Percentiles rank a stretch among this genome's conserved stretches.
These are phyloP conservation scores for Aureobasidium lini DNA, from an alignment of 2,329 filamentous ascomycete species.

Conservation along the genomic window DNA sequence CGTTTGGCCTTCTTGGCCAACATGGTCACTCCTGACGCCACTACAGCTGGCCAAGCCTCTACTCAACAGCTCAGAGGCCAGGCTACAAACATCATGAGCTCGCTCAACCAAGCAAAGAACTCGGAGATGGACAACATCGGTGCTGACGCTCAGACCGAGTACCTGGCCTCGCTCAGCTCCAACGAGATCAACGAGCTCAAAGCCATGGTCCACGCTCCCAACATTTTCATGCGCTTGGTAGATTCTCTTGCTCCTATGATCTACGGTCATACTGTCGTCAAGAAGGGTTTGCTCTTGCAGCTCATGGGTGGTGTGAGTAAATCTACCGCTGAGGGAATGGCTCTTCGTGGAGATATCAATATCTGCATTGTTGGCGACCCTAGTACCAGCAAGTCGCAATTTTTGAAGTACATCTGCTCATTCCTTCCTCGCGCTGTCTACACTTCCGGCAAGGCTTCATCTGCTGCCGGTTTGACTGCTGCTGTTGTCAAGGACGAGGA, in stretches of 20 bases:
- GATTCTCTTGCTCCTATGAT: constrained; percentile 95
- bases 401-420: constrained; percentile 94
- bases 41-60: constrained; percentile 63
- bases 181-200: constrained; percentile 88
- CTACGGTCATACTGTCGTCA: constrained; percentile 94
- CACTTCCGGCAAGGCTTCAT: constrained; percentile 95
- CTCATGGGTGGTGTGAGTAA: constrained; percentile 95
- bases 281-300: constrained; percentile 90
- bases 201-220: constrained; percentile 87
- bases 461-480: constrained; percentile 91
- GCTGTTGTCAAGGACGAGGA: constrained; percentile 97
- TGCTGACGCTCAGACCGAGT: constrained; percentile 81
- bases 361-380: constrained; percentile 97
- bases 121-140: constrained; percentile 62
- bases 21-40: constrained; percentile 87
- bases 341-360: constrained; percentile 93
- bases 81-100: constrained; percentile 75
- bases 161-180: constrained; percentile 75
- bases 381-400: constrained; percentile 95
- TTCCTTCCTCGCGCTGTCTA: constrained; percentile 96
- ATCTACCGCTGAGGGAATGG: constrained; percentile 86
- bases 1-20: constrained; percentile 93
- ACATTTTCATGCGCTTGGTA: constrained; percentile 88
- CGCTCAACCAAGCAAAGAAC: constrained; percentile 65
- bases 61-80: constrained; percentile 63